Percentiles rank a stretch among this genome's conserved stretches.
phyloP scores from a whole-genome alignment of 164 flowering plant genomes.

The Kingdonia uniflora region DNA sequence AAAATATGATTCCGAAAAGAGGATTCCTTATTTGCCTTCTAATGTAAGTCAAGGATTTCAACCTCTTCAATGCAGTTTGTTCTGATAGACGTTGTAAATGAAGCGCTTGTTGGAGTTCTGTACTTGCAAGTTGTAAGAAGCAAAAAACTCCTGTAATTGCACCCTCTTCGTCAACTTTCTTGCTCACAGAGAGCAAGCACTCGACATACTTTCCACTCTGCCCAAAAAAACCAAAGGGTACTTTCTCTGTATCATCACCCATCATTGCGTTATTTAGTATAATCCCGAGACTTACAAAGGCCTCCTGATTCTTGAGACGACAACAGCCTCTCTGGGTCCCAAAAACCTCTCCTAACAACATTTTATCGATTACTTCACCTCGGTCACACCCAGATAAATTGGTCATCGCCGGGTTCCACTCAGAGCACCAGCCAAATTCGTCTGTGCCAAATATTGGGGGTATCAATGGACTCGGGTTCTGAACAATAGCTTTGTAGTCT shows the following conservation, averaged over 20 bases:
- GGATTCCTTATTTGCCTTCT: constrained; percentile 82
- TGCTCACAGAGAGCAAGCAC: constrained; percentile 73
- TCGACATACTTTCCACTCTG: constrained; percentile 70
- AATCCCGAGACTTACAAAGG: constrained; percentile 70
- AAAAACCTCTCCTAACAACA: constrained; percentile 90
- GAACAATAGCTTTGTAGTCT: constrained; percentile 84
- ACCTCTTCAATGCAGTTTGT: constrained; percentile 69
- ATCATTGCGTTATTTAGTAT: constrained; percentile 69
- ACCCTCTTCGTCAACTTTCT: constrained; percentile 69
- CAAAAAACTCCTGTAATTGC: constrained; percentile 82
- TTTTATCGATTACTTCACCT: constrained; percentile 69
- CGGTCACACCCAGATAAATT: constrained; percentile 66
- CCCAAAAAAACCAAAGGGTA: constrained; percentile 64
- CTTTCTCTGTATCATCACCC: constrained; percentile 69
- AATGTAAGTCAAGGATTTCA: constrained; percentile 63
- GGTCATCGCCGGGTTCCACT: constrained; percentile 91
- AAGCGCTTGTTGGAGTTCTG: constrained; percentile 88
- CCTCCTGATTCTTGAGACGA: constrained; percentile 76
- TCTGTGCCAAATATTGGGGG: constrained; percentile 95
- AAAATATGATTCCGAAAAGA: constrained; percentile 75
- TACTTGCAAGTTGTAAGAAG: constrained; percentile 92
- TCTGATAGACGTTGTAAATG: constrained; percentile 75
- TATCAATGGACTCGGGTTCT: constrained; percentile 77
- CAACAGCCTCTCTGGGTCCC: constrained; percentile 66
- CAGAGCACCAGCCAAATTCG: constrained; percentile 96